These are phyloP conservation scores for Manihot esculenta DNA, from an alignment of 441 rosid genomes.

Conservation along the genomic window DNA sequence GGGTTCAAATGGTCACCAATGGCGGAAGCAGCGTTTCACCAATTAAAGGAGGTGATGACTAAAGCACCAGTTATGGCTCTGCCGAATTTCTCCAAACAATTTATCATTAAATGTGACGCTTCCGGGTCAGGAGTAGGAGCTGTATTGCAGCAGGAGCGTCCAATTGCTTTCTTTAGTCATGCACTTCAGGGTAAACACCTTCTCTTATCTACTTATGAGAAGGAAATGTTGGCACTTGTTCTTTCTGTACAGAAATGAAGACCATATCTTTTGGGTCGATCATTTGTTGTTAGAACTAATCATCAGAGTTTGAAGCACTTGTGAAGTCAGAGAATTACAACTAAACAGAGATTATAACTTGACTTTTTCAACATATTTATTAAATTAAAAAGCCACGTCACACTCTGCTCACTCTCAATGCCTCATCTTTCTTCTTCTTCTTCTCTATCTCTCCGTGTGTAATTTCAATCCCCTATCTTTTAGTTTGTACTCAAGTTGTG, in stretches of 20 bases:
- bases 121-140: not conserved
- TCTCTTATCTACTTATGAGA: constrained; percentile 1
- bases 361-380: no score
- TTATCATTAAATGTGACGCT: not conserved
- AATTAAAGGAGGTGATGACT: constrained; percentile 1
- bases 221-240: not conserved
- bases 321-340: not conserved
- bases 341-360: no score
- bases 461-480: no score
- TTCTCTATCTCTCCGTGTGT: not conserved
- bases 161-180: not conserved
- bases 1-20: not conserved
- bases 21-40: not conserved
- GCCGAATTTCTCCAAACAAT: not conserved
- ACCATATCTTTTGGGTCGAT: not conserved
- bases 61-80: not conserved
- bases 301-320: not conserved
- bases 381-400: no score
- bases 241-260: not conserved
- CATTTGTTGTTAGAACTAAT: not conserved
- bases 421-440: no score
- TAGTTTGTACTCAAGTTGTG: no score
- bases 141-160: not conserved
- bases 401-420: no score
- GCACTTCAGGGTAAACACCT: not conserved